phyloP scores from a whole-genome alignment of 2,329 filamentous ascomycete species.

The Colletotrichum echinochloae region DNA sequence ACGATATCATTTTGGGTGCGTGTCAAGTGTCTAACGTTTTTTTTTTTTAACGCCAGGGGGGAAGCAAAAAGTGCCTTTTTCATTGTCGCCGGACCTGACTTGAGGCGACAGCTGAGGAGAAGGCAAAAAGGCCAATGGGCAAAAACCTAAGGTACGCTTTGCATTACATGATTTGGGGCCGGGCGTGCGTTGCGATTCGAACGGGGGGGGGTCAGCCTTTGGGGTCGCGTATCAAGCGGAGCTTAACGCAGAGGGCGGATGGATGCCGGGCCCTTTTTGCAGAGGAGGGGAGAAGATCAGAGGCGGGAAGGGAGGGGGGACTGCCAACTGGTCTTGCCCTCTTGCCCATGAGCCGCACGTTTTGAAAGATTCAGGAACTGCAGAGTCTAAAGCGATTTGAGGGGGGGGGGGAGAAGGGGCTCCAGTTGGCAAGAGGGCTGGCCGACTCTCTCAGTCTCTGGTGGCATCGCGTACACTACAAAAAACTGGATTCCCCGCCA shows the following conservation, averaged over 20 bases:
- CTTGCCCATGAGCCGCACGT: constrained; percentile 1
- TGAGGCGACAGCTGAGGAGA: constrained; percentile 4
- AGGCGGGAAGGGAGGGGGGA: neutral
- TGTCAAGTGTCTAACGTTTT: neutral
- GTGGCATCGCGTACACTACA: constrained; percentile 20
- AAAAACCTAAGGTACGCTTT: neutral
- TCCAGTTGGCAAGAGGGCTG: neutral
- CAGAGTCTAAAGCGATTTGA: constrained; percentile 12
- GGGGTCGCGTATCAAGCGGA: constrained; percentile 2
- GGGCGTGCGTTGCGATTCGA: constrained; percentile 2
- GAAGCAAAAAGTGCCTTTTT: too few relatives aligned
- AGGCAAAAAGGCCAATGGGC: neutral
- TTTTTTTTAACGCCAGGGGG: neutral
- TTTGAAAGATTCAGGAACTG: neutral
- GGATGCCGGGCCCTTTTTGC: neutral
- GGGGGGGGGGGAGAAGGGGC: neutral
- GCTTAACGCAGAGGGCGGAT: neutral
- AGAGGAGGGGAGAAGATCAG: neutral
- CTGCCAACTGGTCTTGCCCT: too few relatives aligned
- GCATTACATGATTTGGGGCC: neutral
- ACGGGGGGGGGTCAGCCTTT: constrained; percentile 12
- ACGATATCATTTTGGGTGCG: constrained; percentile 31
- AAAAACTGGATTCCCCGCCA: constrained; percentile 1
- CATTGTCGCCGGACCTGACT: neutral
- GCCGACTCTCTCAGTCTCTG: too few relatives aligned